Conservation (phyloP, 1,139 yeast genomes). For the Lodderomyces orthopsilosis region DNA sequence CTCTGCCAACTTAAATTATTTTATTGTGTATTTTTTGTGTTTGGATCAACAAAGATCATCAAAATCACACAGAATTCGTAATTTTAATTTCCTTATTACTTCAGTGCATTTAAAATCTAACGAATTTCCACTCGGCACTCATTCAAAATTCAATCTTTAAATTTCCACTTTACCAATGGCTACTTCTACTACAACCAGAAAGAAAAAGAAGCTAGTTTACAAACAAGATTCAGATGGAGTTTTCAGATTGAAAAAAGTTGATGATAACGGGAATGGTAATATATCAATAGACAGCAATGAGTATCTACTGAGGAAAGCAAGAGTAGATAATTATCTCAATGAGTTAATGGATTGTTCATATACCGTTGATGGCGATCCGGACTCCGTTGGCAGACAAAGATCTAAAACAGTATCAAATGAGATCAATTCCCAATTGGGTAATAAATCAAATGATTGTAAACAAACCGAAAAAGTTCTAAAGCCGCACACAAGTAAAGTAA, state of each 20-base stretch:
- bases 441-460: not conserved
- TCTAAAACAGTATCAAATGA: not conserved
- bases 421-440: not conserved
- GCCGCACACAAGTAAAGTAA: not conserved
- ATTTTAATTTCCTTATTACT: no score
- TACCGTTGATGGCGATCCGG: slow-evolving; percentile 17
- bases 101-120: not conserved
- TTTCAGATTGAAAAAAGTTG: slow-evolving; percentile 35
- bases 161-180: slow-evolving; percentile 8
- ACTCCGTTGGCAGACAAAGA: no score
- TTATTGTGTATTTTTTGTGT: not conserved
- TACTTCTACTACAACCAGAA: slow-evolving; percentile 16
- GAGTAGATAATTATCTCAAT: slow-evolving; percentile 29
- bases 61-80: not conserved
- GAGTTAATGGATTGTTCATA: slow-evolving; percentile 30
- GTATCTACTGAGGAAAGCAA: slow-evolving; percentile 15
- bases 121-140: not conserved
- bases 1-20: no score
- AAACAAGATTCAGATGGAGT: slow-evolving; percentile 45
- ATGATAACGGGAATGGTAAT: slow-evolving; percentile 14
- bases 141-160: not conserved
- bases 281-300: slow-evolving; percentile 9
- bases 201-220: slow-evolving; percentile 34
- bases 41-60: not conserved
- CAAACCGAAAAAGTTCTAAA: not conserved